Conservation (phyloP, 257 asterid species). For the Capsicum pubescens region DNA sequence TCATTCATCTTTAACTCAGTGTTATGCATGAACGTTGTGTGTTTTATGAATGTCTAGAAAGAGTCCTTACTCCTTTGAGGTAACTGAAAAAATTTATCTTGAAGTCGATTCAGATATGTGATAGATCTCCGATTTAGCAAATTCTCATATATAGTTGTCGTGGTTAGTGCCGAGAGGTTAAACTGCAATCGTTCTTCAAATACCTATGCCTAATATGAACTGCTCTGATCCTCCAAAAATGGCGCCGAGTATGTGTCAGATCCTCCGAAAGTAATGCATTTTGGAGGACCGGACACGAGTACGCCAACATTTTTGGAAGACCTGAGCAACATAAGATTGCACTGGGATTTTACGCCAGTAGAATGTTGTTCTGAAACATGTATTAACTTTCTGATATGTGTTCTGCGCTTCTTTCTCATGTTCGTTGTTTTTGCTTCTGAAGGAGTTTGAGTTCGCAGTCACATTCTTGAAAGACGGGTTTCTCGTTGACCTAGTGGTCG, state of each 20-base stretch:
- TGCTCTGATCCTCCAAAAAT: neutral
- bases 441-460: conserved; percentile 53
- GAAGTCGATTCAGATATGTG: neutral
- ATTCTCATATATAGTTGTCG: neutral
- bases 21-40: neutral
- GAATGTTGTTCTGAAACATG: neutral
- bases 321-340: neutral
- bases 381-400: neutral
- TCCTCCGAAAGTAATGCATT: neutral
- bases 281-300: neutral
- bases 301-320: neutral
- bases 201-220: neutral
- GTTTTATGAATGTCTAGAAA: neutral
- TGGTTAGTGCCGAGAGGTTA: neutral
- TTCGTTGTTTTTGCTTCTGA: neutral
- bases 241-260: neutral
- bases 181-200: neutral
- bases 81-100: neutral
- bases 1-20: neutral
- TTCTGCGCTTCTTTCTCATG: conserved; percentile 7
- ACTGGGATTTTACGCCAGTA: neutral
- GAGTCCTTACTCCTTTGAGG: neutral
- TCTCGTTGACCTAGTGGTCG: conserved; percentile 55
- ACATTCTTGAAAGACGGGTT: conserved; percentile 62
- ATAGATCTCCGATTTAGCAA: neutral